Evolutionary conservation across 78 protist genomes (phyloP).

Genomic region (Capsaspora owczarzaki): DNA sequence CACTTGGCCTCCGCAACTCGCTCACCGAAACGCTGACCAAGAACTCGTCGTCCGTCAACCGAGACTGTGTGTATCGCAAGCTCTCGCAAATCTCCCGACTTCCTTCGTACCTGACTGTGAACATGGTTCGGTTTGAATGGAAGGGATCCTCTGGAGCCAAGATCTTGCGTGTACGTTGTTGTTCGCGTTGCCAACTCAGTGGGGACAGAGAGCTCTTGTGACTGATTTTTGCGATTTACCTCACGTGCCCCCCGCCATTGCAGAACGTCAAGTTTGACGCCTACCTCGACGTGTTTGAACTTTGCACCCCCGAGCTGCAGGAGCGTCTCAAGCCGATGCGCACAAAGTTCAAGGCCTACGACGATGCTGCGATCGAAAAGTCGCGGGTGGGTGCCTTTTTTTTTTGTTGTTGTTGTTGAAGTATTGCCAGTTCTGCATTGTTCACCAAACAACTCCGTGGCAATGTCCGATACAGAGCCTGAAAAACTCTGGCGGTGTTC

Average conservation of each 20-base stretch:
- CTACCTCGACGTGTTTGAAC: constrained; percentile 46
- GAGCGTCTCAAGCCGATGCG: constrained; percentile 41
- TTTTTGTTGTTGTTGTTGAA: neutral
- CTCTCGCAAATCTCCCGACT: constrained; percentile 36
- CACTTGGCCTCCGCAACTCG: constrained; percentile 18
- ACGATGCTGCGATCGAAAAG: constrained; percentile 1
- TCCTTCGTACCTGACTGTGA: constrained; percentile 66
- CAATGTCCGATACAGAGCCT: neutral
- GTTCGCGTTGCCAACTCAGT: neutral
- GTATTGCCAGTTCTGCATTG: neutral
- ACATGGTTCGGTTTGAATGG: constrained; percentile 82
- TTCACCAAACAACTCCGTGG: neutral
- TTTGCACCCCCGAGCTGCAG: constrained; percentile 60
- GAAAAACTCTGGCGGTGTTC: neutral
- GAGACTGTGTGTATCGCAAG: constrained; percentile 47
- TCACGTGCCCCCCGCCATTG: constrained; percentile 1
- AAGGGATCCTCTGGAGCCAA: constrained; percentile 50
- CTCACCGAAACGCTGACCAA: constrained; percentile 52
- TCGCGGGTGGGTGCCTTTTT: neutral
- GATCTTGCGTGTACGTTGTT: constrained; percentile 42
- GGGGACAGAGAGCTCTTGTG: neutral
- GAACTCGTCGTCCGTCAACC: constrained; percentile 32
- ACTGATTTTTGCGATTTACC: neutral
- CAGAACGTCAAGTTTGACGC: constrained; percentile 60
- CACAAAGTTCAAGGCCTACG: constrained; percentile 40